These are phyloP conservation scores for Trichoderma erinaceum DNA, from an alignment of 495 filamentous ascomycete species.

Conservation along the genomic window DNA sequence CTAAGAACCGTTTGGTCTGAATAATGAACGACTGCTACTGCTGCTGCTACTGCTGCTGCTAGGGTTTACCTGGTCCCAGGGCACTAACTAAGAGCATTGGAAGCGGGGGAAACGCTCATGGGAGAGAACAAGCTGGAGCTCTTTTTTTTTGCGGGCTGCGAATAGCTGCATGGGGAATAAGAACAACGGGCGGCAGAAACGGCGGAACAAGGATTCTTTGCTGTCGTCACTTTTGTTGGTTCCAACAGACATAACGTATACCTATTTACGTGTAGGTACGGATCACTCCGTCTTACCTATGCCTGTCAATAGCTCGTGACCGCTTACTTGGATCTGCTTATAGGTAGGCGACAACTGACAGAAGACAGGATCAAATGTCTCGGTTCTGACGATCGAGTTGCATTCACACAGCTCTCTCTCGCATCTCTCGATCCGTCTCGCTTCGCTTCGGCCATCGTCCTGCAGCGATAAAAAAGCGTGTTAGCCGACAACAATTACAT, in stretches of 20 bases:
- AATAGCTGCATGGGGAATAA: background rate
- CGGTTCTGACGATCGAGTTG: background rate
- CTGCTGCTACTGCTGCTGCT: no score
- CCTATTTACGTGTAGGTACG: background rate
- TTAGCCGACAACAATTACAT: background rate
- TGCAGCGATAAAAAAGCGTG: background rate
- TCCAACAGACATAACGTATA: background rate
- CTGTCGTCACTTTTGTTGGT: background rate
- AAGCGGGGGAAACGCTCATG: background rate
- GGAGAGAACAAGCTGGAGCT: background rate
- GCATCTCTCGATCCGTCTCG: background rate
- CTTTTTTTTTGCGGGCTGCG: background rate
- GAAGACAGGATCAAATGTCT: background rate
- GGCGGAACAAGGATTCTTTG: background rate
- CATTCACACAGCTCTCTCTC: background rate
- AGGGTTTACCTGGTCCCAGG: no score
- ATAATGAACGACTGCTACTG: background rate
- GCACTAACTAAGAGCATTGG: background rate
- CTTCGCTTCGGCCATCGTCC: background rate
- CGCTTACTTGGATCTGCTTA: background rate
- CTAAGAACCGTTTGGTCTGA: no score
- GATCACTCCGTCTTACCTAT: background rate
- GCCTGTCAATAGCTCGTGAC: constrained; percentile 1
- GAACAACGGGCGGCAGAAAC: background rate
- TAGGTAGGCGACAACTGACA: background rate